These are phyloP conservation scores for Cicer chorassanicum DNA, from an alignment of 306 rosid genomes.

Conservation along the genomic window DNA sequence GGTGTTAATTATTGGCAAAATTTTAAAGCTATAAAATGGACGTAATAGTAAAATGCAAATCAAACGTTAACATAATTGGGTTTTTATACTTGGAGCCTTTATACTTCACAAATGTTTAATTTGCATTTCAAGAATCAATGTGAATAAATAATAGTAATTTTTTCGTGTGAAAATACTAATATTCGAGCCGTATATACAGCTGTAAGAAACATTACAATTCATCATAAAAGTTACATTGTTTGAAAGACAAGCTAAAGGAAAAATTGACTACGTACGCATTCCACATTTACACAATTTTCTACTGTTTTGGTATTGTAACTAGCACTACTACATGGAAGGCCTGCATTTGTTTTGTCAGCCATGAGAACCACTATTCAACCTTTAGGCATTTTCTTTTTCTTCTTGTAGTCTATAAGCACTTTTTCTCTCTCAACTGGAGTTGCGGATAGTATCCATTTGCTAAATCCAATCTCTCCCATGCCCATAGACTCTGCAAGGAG, in stretches of 20 bases:
- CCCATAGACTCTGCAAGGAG: constrained; percentile 65
- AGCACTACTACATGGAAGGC: not conserved
- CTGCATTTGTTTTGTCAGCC: constrained; percentile 26
- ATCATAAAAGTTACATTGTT: not conserved
- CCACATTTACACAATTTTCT: constrained; percentile 23
- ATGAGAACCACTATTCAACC: constrained; percentile 42
- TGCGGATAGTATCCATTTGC: constrained; percentile 84
- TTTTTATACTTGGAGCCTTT: not conserved
- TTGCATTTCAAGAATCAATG: not conserved
- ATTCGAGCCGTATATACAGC: not conserved
- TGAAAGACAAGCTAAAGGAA: constrained; percentile 2
- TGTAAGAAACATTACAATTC: constrained; percentile 19
- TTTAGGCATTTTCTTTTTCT: constrained; percentile 58
- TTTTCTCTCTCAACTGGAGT: constrained; percentile 68
- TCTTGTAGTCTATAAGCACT: constrained; percentile 66
- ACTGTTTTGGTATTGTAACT: constrained; percentile 1
- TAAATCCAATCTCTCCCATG: constrained; percentile 75
- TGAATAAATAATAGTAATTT: not conserved
- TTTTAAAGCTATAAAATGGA: not conserved
- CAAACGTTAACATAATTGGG: not conserved
- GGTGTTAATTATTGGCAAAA: not conserved
- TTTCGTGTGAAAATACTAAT: not conserved
- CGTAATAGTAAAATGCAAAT: not conserved
- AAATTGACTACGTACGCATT: constrained; percentile 30
- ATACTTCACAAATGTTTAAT: not conserved